These are phyloP conservation scores for Neonectria faginata DNA, from an alignment of 2,329 filamentous ascomycete species.

Conservation along the genomic window DNA sequence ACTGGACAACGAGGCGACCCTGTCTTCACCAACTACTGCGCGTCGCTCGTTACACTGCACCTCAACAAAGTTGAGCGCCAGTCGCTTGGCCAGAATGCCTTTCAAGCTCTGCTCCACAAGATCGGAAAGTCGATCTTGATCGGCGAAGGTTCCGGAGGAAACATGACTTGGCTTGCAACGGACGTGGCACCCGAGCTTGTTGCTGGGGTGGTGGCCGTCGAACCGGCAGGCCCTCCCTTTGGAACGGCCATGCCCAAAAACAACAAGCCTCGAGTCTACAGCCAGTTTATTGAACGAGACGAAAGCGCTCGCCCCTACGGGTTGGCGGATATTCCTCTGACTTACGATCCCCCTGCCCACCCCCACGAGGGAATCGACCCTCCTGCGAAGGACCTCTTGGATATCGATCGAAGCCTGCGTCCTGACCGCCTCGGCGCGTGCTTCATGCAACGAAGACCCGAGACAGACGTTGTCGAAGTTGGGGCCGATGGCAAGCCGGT, in stretches of 20 bases:
- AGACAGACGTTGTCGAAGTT: constrained; percentile 20
- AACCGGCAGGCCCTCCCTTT: constrained; percentile 66
- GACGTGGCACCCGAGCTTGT: constrained; percentile 62
- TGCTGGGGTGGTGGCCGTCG: constrained; percentile 61
- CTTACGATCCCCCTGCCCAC: constrained; percentile 54
- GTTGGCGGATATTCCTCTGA: constrained; percentile 55
- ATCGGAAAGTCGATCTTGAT: constrained; percentile 59
- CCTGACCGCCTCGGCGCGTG: constrained; percentile 35
- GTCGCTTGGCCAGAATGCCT: constrained; percentile 49
- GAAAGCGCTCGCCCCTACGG: constrained; percentile 52
- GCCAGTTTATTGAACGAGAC: constrained; percentile 42
- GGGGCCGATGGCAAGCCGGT: neutral
- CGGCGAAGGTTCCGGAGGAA: constrained; percentile 62
- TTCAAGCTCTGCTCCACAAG: constrained; percentile 56
- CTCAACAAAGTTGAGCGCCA: constrained; percentile 48
- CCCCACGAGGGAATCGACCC: constrained; percentile 26
- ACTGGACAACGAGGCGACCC: constrained; percentile 56
- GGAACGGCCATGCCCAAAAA: constrained; percentile 34
- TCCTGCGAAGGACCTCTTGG: constrained; percentile 27
- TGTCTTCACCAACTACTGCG: constrained; percentile 62
- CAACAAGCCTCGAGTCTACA: constrained; percentile 35
- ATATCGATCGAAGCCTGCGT: constrained; percentile 25
- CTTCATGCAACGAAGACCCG: constrained; percentile 36
- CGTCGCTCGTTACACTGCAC: constrained; percentile 54
- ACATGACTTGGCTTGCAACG: constrained; percentile 59